Conservation (phyloP, 2,329 filamentous ascomycete species). For the Elsinoe necatrix region DNA sequence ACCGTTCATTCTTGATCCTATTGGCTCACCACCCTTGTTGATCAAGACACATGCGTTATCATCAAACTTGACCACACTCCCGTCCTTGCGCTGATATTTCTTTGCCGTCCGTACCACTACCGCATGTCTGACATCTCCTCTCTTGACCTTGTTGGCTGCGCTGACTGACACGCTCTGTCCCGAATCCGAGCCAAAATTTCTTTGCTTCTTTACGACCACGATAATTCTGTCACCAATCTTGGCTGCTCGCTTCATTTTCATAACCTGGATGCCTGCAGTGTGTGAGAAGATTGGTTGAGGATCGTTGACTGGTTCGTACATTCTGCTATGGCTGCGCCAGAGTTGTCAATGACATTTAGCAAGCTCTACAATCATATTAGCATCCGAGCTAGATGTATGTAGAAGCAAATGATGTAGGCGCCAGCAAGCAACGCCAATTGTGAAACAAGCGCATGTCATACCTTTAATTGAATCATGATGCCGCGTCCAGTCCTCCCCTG, state of each 20-base stretch:
- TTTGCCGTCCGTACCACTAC: constrained; percentile 89
- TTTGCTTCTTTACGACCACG: constrained; percentile 94
- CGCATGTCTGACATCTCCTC: constrained; percentile 92
- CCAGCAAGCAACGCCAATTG: background rate
- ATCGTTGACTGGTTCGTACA: constrained; percentile 40
- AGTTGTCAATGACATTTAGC: constrained; percentile 99
- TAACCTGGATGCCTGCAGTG: constrained; percentile 57
- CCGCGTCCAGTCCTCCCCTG: background rate
- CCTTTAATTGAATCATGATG: constrained; percentile 66
- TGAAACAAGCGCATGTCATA: background rate
- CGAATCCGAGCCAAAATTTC: constrained; percentile 63
- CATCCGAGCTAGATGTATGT: background rate
- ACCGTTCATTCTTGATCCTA: constrained; percentile 84
- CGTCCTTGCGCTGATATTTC: constrained; percentile 77
- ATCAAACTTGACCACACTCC: constrained; percentile 84
- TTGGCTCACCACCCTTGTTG: constrained; percentile 92
- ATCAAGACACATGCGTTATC: constrained; percentile 97
- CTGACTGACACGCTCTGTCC: constrained; percentile 63
- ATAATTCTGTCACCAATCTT: constrained; percentile 97
- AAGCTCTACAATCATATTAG: constrained; percentile 58
- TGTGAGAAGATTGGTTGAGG: background rate
- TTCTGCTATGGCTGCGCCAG: constrained; percentile 92
- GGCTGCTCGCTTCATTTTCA: constrained; percentile 82
- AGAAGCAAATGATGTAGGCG: background rate
- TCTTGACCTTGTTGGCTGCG: constrained; percentile 83